Evolutionary conservation across 345 rosid species (phyloP).

Genomic region (Gynandropsis gynandra): DNA sequence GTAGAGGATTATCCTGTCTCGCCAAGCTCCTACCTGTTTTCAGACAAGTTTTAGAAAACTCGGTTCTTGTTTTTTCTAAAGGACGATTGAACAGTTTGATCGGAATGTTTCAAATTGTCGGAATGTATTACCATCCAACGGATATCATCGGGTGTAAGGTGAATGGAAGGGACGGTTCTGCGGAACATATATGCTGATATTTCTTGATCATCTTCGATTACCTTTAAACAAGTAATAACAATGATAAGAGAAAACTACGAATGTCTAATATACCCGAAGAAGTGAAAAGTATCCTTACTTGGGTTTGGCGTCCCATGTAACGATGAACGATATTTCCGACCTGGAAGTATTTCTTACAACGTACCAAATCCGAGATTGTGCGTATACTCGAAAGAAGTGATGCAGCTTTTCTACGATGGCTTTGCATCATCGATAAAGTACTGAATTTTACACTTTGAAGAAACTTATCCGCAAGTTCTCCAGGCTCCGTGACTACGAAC

Average conservation of each 20-base stretch:
- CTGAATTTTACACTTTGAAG: constrained; percentile 76
- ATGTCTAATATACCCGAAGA: too few species aligned
- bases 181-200: constrained; percentile 92
- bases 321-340: constrained; percentile 83
- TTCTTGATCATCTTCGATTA: constrained; percentile 94
- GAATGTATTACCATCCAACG: constrained; percentile 81
- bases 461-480: constrained; percentile 85
- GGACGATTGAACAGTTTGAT: constrained; percentile 33
- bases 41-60: constrained; percentile 7
- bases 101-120: not conserved
- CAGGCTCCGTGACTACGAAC: constrained; percentile 97
- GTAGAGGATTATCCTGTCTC: constrained; percentile 87
- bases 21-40: constrained; percentile 91
- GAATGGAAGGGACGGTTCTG: constrained; percentile 81
- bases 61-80: constrained; percentile 16
- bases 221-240: constrained; percentile 37
- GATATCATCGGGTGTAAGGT: constrained; percentile 83
- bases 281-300: constrained; percentile 36
- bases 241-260: constrained; percentile 9
- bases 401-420: constrained; percentile 43
- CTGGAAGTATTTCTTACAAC: constrained; percentile 65
- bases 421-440: constrained; percentile 51
- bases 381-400: constrained; percentile 55
- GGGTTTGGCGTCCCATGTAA: constrained; percentile 90
- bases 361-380: constrained; percentile 67